Percentiles rank a stretch among this genome's conserved stretches.
Conservation (phyloP, 768 basidiomycete genomes). For the Amanita muscaria region DNA sequence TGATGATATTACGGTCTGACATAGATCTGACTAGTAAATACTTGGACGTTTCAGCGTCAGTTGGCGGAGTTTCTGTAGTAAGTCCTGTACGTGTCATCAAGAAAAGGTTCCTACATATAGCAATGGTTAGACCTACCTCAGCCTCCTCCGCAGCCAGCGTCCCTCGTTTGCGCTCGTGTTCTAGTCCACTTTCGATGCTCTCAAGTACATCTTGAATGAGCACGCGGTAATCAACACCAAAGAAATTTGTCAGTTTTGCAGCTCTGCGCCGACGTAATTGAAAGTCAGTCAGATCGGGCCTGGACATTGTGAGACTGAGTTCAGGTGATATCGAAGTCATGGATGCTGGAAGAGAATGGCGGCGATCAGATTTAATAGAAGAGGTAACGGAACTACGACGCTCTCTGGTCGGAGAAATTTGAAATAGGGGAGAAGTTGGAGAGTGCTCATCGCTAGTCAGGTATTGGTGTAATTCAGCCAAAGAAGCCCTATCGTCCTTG, state of each 20-base stretch:
- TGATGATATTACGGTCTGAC: too few species aligned
- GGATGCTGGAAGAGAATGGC: slow-evolving; percentile 65
- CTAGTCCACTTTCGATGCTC: slow-evolving; percentile 68
- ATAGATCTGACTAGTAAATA: slow-evolving; percentile 13
- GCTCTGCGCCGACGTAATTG: slow-evolving; percentile 65
- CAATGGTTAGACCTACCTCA: slow-evolving; percentile 42
- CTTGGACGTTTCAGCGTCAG: slow-evolving; percentile 43
- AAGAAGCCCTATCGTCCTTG: slow-evolving; percentile 69
- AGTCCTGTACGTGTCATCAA: slow-evolving; percentile 31
- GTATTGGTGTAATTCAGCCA: slow-evolving; percentile 67
- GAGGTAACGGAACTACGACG: slow-evolving; percentile 27
- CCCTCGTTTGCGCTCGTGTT: slow-evolving; percentile 59
- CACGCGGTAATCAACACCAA: slow-evolving; percentile 78
- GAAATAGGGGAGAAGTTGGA: slow-evolving; percentile 16
- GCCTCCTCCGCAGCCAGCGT: slow-evolving; percentile 59
- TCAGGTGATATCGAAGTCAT: slow-evolving; percentile 51
- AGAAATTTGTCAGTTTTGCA: slow-evolving; percentile 81
- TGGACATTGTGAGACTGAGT: slow-evolving; percentile 29
- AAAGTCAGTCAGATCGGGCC: slow-evolving; percentile 46
- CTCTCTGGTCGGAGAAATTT: slow-evolving; percentile 19
- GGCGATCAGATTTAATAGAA: slow-evolving; percentile 50
- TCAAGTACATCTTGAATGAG: slow-evolving; percentile 71
- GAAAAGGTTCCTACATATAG: slow-evolving; percentile 7
- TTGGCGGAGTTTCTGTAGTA: slow-evolving; percentile 44
- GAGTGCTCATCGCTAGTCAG: slow-evolving; percentile 30